Base-by-base conservation (phyloP, 352 stramenopile genomes). In the Globisporangium sylvaticum region DNA sequence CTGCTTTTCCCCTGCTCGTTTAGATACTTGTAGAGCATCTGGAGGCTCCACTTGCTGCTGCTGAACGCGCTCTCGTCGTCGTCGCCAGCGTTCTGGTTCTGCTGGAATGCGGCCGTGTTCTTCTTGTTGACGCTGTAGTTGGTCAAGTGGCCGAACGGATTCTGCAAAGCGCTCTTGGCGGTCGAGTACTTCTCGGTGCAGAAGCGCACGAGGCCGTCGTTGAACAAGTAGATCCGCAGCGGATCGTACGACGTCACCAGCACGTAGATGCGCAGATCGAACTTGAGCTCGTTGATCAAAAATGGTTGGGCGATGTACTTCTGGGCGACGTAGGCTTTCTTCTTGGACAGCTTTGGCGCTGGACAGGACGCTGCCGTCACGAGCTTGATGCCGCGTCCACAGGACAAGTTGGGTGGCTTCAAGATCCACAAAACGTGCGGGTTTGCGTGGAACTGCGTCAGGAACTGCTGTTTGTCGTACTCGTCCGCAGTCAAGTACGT, bases 121-220 rank as follows among this genome's bases (percentile, higher is more conserved):
- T 91, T 95, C 71, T 97, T 97, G 74, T 97, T 97, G 62, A 97
- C 87, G 63, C 79, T 92, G 80, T 96, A 97, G 74, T 98, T 98
- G 12, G 92, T 97, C n/a, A 98, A 71, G 69, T 98, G 90, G 0
- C 83, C 83, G 67, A 94, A 97, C 3, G 77, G 79, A 65, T 92
- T 96, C 31, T 90, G 75, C 59, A 97, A 48, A 7, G 88, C 85
- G 5, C 73, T 81, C 32, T 83, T 84, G 37, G 58, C 77, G 1
- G 72, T 88, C 24, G 83, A 91, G 66, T 92, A 94, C 34, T 90
- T 89, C 57, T 90, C 77, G 0, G 89, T 96, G 31, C 87, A 95
- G 67, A 97, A 97, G 10, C 90, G 83, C 48, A 94, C 89, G 29
- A 97, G 79, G 1, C 91, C 91, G 32, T 97, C 84, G 60, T 93